Conservation (phyloP, 768 basidiomycete species). For the Xerocomellus amylosporus region DNA sequence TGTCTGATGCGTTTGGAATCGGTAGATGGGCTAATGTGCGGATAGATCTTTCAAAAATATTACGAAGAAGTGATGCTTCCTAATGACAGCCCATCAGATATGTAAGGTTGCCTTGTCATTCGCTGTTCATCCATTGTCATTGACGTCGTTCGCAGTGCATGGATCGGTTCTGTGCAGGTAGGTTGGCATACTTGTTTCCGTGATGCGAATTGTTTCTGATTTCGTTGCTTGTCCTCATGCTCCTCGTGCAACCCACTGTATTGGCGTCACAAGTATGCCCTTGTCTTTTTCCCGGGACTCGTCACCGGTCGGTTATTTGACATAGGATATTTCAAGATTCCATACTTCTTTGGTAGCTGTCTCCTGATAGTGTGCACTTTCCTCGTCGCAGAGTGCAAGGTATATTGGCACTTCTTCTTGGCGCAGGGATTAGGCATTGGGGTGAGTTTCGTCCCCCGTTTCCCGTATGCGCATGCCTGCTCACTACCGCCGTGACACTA, state of each 20-base stretch:
- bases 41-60: slow-evolving; percentile 69
- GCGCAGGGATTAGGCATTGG: slow-evolving; percentile 71
- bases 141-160: slow-evolving; percentile 48
- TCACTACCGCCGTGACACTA: background rate
- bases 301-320: slow-evolving; percentile 71
- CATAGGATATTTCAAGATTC: slow-evolving; percentile 58
- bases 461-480: background rate
- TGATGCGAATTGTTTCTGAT: background rate
- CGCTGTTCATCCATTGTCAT: background rate
- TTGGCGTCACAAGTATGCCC: slow-evolving; percentile 47
- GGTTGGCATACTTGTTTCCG: background rate
- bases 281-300: slow-evolving; percentile 61
- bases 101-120: slow-evolving; percentile 39
- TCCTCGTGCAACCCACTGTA: background rate
- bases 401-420: slow-evolving; percentile 77
- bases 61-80: slow-evolving; percentile 55
- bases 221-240: background rate
- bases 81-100: slow-evolving; percentile 55
- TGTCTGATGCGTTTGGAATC: slow-evolving; percentile 19
- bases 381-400: slow-evolving; percentile 65
- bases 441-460: slow-evolving; percentile 35
- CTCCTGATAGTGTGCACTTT: slow-evolving; percentile 56
- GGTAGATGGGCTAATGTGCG: background rate
- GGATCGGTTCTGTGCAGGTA: slow-evolving; percentile 79
- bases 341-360: slow-evolving; percentile 46